Percentiles rank a stretch among this genome's conserved stretches.
phyloP scores from a whole-genome alignment of 2,329 filamentous ascomycete species.

The Sclerotinia nivalis region DNA sequence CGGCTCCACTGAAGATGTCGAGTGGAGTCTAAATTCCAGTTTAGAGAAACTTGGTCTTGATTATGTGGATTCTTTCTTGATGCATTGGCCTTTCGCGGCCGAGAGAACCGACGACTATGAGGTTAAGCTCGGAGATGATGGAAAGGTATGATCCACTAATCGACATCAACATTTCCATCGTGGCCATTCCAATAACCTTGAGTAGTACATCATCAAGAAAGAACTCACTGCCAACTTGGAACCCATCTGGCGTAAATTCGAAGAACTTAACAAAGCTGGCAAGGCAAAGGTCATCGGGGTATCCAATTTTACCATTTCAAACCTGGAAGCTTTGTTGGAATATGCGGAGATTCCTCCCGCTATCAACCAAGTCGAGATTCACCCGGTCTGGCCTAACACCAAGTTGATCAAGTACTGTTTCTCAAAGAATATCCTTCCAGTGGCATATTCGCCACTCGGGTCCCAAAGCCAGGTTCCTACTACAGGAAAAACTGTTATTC shows the following conservation, averaged over 20 bases:
- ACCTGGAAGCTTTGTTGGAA: conserved; percentile 53
- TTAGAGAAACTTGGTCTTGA: conserved; percentile 71
- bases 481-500: conserved; percentile 62
- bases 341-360: conserved; percentile 51
- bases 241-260: conserved; percentile 72
- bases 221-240: conserved; percentile 64
- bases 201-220: conserved; percentile 60
- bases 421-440: conserved; percentile 67
- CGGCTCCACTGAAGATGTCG: conserved; percentile 60
- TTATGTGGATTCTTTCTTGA: conserved; percentile 77
- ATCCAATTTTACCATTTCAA: conserved; percentile 57
- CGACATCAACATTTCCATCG: neutral
- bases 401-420: conserved; percentile 69
- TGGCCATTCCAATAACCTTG: conserved; percentile 22
- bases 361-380: conserved; percentile 65
- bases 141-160: conserved; percentile 45
- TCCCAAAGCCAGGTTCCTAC: conserved; percentile 62
- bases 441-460: conserved; percentile 70
- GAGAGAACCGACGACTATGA: conserved; percentile 75
- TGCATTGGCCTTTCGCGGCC: conserved; percentile 80
- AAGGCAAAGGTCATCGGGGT: conserved; percentile 60
- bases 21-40: conserved; percentile 69
- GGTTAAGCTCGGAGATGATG: conserved; percentile 50
- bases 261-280: conserved; percentile 60
- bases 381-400: conserved; percentile 71